Evolutionary conservation across 257 asterid species (phyloP), one percentile per base, ranked within the genome.

Genomic region (Salvia miltiorrhiza): DNA sequence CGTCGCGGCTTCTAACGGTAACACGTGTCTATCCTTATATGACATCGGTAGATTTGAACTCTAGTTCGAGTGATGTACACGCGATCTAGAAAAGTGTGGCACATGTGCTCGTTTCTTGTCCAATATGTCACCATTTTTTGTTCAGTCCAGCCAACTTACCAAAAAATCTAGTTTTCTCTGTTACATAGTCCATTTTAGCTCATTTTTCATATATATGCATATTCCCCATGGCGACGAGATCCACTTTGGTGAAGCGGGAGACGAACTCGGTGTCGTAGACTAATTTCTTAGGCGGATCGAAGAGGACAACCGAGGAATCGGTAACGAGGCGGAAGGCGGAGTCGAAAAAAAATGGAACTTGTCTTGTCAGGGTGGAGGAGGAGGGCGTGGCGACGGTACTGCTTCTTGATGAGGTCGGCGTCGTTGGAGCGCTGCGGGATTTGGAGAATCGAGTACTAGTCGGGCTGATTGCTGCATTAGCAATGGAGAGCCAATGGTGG

Each of bases 291-390:
- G 37, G 75, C 2, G 95, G 85, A 82, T 93, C 95, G 9, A 93
- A 86, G 3, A 90, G 81, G 43, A 84, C 90, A 12, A 82, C 89
- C 97, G 95, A 93, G 0, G 98, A 88, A 55, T 93, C 97, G 62
- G 93, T 85, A 3, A 90, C 98, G 26, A 93, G 95, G 16, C 86
- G 86, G 68, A 93, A 93, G 48, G 97, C 98, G n/a, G 90, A 67
- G 43, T 93, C 98, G 26, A 97, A 70, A 48, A 85, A 93, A 39
- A 89, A n/a, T n/a, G 87, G 77, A 70, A 87, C 44, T 87, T 88
- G 82, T 93, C 82, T 93, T 93, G 66, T 93, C 98, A 1, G 98
- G 96, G 76, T 93, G 98, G 69, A 93, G 93, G 30, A 90, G 95
- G 32, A 93, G 93, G 1, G 97, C 96, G 56, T 88, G 84, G n/a